A percentile compares a stretch with the other conserved stretches of the same genome.
Conservation (phyloP, 176 grass and related monocot genomes). For the Dactylis glomerata region DNA sequence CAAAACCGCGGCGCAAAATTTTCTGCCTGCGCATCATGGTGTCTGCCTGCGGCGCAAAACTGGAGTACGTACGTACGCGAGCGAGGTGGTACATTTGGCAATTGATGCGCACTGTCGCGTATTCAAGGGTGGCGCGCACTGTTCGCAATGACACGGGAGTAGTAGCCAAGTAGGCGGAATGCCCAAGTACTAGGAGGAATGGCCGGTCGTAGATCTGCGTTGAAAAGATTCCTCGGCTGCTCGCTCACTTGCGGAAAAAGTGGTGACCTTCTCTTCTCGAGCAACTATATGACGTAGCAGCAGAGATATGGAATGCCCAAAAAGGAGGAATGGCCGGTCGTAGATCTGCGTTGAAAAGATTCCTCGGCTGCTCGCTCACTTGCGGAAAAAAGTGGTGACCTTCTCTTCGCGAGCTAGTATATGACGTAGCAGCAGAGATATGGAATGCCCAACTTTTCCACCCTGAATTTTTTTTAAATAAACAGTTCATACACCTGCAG, state of each 20-base stretch:
- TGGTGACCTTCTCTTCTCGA: too few relatives aligned
- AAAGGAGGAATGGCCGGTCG: not conserved
- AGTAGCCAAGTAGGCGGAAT: not conserved
- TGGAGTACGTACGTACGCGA: too few relatives aligned
- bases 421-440: too few relatives aligned
- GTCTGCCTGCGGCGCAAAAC: too few relatives aligned
- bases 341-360: not conserved
- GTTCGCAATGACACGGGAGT: not conserved
- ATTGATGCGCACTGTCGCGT: not conserved
- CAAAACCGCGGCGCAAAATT: constrained; percentile 20
- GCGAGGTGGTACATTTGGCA: not conserved
- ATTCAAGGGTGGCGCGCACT: not conserved
- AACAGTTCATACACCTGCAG: too few relatives aligned
- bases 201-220: too few relatives aligned
- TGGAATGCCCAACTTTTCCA: too few relatives aligned
- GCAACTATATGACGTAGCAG: too few relatives aligned
- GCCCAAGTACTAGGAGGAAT: not conserved
- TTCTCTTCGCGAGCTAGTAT: too few relatives aligned
- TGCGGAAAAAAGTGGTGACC: too few relatives aligned
- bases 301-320: too few relatives aligned
- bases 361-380: not conserved
- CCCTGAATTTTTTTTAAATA: too few relatives aligned
- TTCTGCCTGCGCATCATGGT: constrained; percentile 28
- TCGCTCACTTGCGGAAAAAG: not conserved
- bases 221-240: not conserved